Conservation (phyloP, 345 rosid species). For the Pugionium dolabratum region DNA sequence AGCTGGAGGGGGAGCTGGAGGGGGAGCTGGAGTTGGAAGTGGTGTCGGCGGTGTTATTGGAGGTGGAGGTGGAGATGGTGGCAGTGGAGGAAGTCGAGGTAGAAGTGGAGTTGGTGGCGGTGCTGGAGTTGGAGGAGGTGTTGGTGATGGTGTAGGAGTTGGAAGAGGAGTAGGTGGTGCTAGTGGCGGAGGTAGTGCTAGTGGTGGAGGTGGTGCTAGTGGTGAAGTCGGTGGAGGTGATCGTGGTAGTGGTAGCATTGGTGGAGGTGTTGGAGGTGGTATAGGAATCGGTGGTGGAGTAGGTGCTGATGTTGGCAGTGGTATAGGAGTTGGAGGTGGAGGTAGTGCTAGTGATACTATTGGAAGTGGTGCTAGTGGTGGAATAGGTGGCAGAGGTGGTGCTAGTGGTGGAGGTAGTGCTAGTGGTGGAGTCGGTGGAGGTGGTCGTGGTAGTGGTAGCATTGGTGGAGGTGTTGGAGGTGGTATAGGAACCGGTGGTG, state of each 20-base stretch:
- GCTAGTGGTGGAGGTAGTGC: too few species aligned
- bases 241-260: neutral
- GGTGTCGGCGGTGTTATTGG: constrained; percentile 15
- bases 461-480: constrained; percentile 12
- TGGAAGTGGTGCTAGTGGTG: too few species aligned
- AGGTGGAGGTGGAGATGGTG: neutral
- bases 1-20: neutral
- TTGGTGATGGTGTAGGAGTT: constrained; percentile 42
- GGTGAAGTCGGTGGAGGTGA: neutral
- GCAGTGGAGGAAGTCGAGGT: constrained; percentile 18
- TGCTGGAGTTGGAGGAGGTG: constrained; percentile 26
- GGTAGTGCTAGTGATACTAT: too few species aligned
- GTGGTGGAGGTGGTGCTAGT: constrained; percentile 1
- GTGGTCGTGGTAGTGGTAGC: neutral
- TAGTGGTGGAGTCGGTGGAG: neutral
- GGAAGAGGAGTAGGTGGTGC: constrained; percentile 42
- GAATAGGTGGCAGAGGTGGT: too few species aligned
- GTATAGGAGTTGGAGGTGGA: neutral
- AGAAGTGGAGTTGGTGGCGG: neutral
- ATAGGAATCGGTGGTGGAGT: neutral
- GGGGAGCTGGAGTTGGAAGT: constrained; percentile 32
- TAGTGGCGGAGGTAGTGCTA: constrained; percentile 28
- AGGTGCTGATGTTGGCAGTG: neutral
- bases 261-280: constrained; percentile 15
- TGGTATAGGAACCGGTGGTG: too few species aligned